Evolutionary conservation across 306 rosid species (phyloP).

Genomic region (Luffa aegyptiaca): DNA sequence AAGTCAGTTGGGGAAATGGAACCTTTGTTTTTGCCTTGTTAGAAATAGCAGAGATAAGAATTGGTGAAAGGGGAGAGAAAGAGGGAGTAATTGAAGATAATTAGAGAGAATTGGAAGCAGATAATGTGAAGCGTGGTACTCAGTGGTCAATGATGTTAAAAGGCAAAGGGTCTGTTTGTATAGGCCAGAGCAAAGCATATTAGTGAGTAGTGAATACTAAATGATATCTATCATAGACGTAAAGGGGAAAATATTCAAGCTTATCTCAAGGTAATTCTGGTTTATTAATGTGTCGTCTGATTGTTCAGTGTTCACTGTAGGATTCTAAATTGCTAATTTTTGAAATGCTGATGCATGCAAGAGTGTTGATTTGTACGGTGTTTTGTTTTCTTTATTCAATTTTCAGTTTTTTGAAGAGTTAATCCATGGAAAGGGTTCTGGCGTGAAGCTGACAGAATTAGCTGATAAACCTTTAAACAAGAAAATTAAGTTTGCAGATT

Average conservation of each 20-base stretch:
- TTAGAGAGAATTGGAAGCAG: background rate
- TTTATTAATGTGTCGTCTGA: background rate
- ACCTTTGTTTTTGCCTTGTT: background rate
- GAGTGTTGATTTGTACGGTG: background rate
- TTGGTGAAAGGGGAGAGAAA: background rate
- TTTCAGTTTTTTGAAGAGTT: constrained; percentile 77
- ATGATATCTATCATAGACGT: background rate
- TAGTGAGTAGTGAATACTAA: background rate
- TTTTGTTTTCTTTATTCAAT: background rate
- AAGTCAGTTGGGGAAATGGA: background rate
- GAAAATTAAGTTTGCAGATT: constrained; percentile 65
- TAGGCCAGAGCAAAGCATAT: background rate
- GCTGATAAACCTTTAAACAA: constrained; percentile 48
- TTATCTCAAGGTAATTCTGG: background rate
- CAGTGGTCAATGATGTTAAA: background rate
- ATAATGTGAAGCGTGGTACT: background rate
- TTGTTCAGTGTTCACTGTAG: constrained; percentile 1
- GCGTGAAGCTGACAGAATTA: constrained; percentile 18
- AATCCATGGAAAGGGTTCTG: constrained; percentile 39
- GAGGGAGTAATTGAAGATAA: background rate
- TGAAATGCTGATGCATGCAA: background rate
- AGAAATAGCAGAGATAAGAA: background rate
- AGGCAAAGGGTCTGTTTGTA: background rate
- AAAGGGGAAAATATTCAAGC: background rate
- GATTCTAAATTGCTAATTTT: background rate